Evolutionary conservation across 106 monocot species (phyloP), one percentile per base, ranked within the genome.

Genomic region (Allium cepa): DNA sequence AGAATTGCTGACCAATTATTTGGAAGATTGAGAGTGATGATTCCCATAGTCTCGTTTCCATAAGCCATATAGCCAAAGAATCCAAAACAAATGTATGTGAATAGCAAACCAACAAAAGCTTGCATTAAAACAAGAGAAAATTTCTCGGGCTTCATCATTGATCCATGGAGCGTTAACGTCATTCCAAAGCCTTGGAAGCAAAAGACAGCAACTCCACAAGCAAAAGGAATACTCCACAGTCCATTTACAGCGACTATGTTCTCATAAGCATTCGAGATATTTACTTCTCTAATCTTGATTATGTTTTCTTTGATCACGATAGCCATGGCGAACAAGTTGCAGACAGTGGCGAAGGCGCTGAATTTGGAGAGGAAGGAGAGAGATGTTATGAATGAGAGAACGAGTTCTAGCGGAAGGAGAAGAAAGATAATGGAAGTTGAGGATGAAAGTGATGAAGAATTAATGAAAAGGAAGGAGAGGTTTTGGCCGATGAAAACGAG

Each of bases 281-380:
- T 4, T 4, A 0, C 3, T 22, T 51, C 66, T 84, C 67, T 17
- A 76, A 26, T 60, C 81, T 76, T 66, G 13, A 10, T 26, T 46
- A 88, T 48, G 11, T 66, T 51, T 26, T 66, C 66, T 11, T 66
- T 50, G 50, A 66, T 66, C 22, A 66, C 66, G 11, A 66, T 26
- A 8, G 45, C 17, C 66, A 66, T 66, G 66, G 66, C 66, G n/a
- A 66, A 66, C 4, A 66, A 49, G 26, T 66, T 66, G 66, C 66
- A 66, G 7, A 51, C 7, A 10, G 22, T 50, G 4, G 66, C 66
- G 7, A 66, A 66, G 10, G 50, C 50, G 66, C 50, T 66, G 9
- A 66, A 66, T 11, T 49, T 49, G 11, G 66, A 17, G n/a, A 66
- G 66, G 9, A 66, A 26, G 66, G 66, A 66, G 26, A 66, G 50